Evolutionary conservation across 805 yeast species (phyloP).

Genomic region (Candida sphagnicola): DNA sequence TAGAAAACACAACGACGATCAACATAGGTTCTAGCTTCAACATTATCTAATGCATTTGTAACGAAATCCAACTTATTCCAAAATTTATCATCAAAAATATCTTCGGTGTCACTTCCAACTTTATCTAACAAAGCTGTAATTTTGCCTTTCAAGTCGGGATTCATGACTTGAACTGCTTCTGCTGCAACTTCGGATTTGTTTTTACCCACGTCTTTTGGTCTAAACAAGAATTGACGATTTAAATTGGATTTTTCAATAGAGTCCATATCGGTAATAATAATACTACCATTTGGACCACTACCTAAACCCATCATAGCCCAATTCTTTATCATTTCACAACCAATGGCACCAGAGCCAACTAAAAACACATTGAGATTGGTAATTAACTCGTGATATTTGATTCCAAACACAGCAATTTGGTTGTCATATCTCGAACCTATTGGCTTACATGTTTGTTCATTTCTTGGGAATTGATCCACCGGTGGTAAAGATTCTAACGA

Average conservation of each 20-base stretch:
- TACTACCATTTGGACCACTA: constrained; percentile 83
- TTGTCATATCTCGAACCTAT: constrained; percentile 81
- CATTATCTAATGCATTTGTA: constrained; percentile 94
- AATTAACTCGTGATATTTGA: constrained; percentile 65
- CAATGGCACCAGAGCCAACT: constrained; percentile 98
- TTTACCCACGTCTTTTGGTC: constrained; percentile 91
- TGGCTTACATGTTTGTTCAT: constrained; percentile 70
- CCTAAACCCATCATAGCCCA: constrained; percentile 98
- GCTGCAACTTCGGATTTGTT: constrained; percentile 91
- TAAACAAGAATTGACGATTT: constrained; percentile 92
- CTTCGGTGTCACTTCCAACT: constrained; percentile 91
- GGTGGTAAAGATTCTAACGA: constrained; percentile 88
- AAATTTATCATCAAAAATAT: constrained; percentile 77
- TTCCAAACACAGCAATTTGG: constrained; percentile 94
- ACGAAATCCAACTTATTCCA: constrained; percentile 86
- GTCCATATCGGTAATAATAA: constrained; percentile 87
- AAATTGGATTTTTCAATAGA: constrained; percentile 93
- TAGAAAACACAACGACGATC: constrained; percentile 95
- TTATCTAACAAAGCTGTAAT: constrained; percentile 77
- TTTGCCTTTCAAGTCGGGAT: constrained; percentile 75
- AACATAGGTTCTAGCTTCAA: constrained; percentile 96
- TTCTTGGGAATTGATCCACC: constrained; percentile 52
- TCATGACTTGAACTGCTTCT: constrained; percentile 76
- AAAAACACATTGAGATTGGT: constrained; percentile 80
- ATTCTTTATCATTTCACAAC: constrained; percentile 96